Base-by-base conservation (phyloP, 179 eudicot species). In the Dionaea muscipula region DNA sequence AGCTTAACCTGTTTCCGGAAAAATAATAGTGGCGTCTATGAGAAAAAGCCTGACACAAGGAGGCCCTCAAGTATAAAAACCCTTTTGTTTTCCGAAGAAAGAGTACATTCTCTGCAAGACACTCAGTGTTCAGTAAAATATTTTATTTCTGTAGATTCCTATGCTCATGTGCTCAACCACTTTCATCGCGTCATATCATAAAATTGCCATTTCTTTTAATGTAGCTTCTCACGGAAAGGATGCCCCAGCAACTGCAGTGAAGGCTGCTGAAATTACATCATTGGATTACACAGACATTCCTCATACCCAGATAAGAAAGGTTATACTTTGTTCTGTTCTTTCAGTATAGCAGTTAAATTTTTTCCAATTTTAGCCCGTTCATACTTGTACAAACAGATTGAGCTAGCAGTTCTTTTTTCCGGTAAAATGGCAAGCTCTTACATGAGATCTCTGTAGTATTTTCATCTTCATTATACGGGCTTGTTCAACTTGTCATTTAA, bases 281-380 rank as follows among this genome's bases (percentile, higher is more conserved):
- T 57, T 80, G 26, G 79, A 82, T 77, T 89, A 77, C 70, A 71
- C 76, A 1, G 97, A 89, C 53, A 62, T 89, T 8, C 95, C 93
- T 21, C 75, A 65, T 69, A 45, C 97, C 58, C 97, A 88, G 71
- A 88, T 88, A 41, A 82, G 94, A 73, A 88, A 85, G 88, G 96
- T 77, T 59, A 69, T 31, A 25, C 10, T 22, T 20, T 27, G 40
- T 49, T 17, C 17, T 7, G 56, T 51, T 26, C 53, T 58, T 19
- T n/a, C 10, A 0, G 17, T n/a, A 16, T 21, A 4, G 47, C 10
- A 4, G 11, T 7, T 7, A 6, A 18, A n/a, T 2, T 43, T 2
- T 18, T 15, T 20, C 2, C 7, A n/a, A n/a, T n/a, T n/a, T n/a
- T 43, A 14, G 43, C 43, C 43, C n/a, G 15, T 39, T 16, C 4